Conservation (phyloP, 2,329 filamentous ascomycete genomes). For the Ilyonectria mors-panacis region DNA sequence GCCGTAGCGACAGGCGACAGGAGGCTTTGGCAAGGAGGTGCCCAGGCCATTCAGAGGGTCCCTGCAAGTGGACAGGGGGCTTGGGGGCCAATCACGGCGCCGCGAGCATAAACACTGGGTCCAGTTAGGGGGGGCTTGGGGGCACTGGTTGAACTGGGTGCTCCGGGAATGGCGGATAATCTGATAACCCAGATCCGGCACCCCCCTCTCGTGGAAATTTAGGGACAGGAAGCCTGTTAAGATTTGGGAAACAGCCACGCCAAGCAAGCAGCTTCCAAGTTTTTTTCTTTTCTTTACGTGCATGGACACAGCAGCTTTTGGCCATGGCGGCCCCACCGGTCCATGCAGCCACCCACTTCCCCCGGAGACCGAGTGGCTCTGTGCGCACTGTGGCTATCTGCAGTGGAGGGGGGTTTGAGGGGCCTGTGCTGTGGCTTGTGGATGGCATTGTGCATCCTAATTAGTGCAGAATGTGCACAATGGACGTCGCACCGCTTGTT, state of each 20-base stretch:
- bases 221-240: constrained; percentile 17
- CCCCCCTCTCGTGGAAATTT: constrained; percentile 8
- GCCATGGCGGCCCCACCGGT: not conserved
- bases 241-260: constrained; percentile 32
- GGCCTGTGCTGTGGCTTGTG: not conserved
- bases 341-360: not conserved
- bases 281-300: constrained; percentile 1
- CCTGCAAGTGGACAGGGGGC: constrained; percentile 14
- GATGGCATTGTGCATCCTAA: not conserved
- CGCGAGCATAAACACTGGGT: constrained; percentile 1
- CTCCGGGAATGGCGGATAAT: constrained; percentile 31
- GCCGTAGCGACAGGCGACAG: constrained; percentile 6
- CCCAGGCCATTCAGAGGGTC: not conserved
- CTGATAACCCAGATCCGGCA: constrained; percentile 26
- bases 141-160: too few relatives aligned
- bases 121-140: constrained; percentile 41
- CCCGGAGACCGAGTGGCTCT: not conserved
- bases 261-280: constrained; percentile 20
- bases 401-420: not conserved
- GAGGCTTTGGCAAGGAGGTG: constrained; percentile 8
- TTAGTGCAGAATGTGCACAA: not conserved
- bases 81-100: constrained; percentile 34
- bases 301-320: not conserved
- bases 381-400: not conserved
- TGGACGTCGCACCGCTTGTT: not conserved